A percentile compares a stretch with the other conserved stretches of the same genome.
These are phyloP conservation scores for Fonsecaea nubica DNA, from an alignment of 2,329 filamentous ascomycete genomes.

Conservation along the genomic window DNA sequence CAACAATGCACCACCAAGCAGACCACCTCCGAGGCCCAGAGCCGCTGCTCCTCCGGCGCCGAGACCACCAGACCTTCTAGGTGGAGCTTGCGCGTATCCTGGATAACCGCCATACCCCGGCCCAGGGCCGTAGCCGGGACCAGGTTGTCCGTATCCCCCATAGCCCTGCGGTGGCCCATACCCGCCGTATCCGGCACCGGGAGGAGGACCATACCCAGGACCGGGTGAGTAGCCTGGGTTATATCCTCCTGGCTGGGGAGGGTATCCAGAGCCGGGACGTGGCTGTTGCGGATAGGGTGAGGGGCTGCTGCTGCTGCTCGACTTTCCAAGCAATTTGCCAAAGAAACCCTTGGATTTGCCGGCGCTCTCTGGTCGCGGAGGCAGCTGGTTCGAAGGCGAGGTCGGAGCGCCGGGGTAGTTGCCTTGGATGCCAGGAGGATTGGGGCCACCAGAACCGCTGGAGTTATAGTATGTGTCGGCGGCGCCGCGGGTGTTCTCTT, in stretches of 20 bases:
- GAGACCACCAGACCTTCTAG: slow-evolving; percentile 59
- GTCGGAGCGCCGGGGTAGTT: slow-evolving; percentile 49
- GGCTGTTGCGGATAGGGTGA: slow-evolving; percentile 36
- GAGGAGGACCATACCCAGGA: neutral
- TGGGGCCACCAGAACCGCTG: slow-evolving; percentile 30
- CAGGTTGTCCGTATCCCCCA: slow-evolving; percentile 43
- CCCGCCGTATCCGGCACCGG: slow-evolving; percentile 19
- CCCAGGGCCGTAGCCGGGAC: slow-evolving; percentile 45
- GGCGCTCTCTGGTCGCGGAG: slow-evolving; percentile 45
- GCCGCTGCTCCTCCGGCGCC: slow-evolving; percentile 77
- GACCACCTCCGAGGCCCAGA: slow-evolving; percentile 78
- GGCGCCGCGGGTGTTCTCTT: slow-evolving; percentile 70
- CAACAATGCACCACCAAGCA: slow-evolving; percentile 78
- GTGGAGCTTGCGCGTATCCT: slow-evolving; percentile 48
- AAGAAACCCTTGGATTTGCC: slow-evolving; percentile 53
- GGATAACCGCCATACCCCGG: slow-evolving; percentile 43
- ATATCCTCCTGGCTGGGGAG: slow-evolving; percentile 24
- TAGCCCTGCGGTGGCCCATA: slow-evolving; percentile 43
- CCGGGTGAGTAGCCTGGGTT: slow-evolving; percentile 35
- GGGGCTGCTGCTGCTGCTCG: slow-evolving; percentile 31
- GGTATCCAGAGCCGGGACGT: slow-evolving; percentile 21
- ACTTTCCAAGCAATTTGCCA: slow-evolving; percentile 61
- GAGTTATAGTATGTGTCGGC: slow-evolving; percentile 57
- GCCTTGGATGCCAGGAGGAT: slow-evolving; percentile 32
- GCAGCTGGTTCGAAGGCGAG: slow-evolving; percentile 41